Conservation (phyloP, 2,329 filamentous ascomycete genomes). For the Colletotrichum sidae region DNA sequence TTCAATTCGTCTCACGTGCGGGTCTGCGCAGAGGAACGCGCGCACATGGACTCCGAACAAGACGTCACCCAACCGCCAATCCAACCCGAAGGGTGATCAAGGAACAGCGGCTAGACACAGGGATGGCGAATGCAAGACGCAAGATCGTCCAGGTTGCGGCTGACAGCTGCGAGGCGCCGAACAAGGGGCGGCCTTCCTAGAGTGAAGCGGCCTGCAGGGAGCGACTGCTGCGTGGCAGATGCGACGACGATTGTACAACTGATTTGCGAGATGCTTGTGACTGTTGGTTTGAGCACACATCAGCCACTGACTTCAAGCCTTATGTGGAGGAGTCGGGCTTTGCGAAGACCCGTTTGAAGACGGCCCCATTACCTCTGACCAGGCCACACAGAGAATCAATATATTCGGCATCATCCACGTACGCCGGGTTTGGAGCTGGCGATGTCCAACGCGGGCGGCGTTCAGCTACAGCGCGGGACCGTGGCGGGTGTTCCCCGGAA, state of each 20-base stretch:
- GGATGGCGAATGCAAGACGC: background rate
- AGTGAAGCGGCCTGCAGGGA: conserved; percentile 25
- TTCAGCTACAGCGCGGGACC: conserved; percentile 6
- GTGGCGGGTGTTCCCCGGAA: conserved; percentile 30
- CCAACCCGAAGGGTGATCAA: background rate
- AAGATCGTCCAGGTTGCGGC: conserved; percentile 22
- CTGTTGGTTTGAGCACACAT: too few relatives aligned
- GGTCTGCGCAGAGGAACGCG: conserved; percentile 8
- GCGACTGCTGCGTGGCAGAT: conserved; percentile 9
- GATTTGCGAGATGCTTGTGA: too few relatives aligned
- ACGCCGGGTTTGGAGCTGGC: too few relatives aligned
- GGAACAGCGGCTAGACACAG: background rate
- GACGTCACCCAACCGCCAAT: background rate
- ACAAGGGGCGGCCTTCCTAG: conserved; percentile 8
- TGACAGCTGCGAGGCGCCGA: conserved; percentile 17
- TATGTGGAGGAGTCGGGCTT: too few relatives aligned
- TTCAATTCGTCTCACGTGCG: too few relatives aligned
- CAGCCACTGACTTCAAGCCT: too few relatives aligned
- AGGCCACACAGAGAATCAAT: too few relatives aligned
- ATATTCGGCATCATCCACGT: too few relatives aligned
- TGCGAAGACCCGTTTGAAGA: too few relatives aligned
- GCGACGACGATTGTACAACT: too few relatives aligned
- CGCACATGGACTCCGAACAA: background rate
- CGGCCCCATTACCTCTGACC: too few relatives aligned
- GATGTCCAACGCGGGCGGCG: background rate